Percentiles rank a stretch among this genome's conserved stretches.
phyloP scores from a whole-genome alignment of 2,329 filamentous ascomycete genomes.

The Chaetothyriales sp. region DNA sequence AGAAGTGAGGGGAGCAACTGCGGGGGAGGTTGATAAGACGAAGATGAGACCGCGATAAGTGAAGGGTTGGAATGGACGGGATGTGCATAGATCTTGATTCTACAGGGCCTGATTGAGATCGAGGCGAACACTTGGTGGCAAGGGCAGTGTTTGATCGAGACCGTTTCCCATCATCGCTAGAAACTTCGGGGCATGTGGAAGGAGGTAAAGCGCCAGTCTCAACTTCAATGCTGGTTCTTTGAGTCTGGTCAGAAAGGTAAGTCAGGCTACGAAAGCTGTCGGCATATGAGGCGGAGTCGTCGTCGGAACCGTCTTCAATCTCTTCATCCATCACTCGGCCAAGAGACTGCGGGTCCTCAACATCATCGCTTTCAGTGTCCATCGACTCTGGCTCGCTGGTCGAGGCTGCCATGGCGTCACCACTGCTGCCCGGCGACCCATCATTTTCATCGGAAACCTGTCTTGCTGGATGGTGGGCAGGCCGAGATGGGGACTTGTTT shows the following conservation, averaged over 20 bases:
- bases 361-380: not conserved
- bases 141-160: not conserved
- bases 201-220: not conserved
- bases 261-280: not conserved
- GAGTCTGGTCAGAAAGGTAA: not conserved
- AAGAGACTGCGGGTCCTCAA: not conserved
- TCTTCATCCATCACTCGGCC: not conserved
- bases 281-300: not conserved
- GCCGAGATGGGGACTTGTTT: not conserved
- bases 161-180: not conserved
- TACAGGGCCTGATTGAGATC: not conserved
- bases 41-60: slow-evolving; percentile 14
- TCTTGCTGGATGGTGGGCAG: not conserved
- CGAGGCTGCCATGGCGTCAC: not conserved
- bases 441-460: not conserved
- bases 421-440: not conserved
- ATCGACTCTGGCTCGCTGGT: not conserved
- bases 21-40: slow-evolving; percentile 13
- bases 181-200: not conserved
- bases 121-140: not conserved
- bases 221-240: slow-evolving; percentile 1
- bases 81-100: not conserved
- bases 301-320: not conserved
- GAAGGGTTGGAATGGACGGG: slow-evolving; percentile 15
- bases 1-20: slow-evolving; percentile 13